Percentiles rank a stretch among this genome's conserved stretches.
Conservation (phyloP, 164 flowering plant genomes). For the Macadamia integrifolia region DNA sequence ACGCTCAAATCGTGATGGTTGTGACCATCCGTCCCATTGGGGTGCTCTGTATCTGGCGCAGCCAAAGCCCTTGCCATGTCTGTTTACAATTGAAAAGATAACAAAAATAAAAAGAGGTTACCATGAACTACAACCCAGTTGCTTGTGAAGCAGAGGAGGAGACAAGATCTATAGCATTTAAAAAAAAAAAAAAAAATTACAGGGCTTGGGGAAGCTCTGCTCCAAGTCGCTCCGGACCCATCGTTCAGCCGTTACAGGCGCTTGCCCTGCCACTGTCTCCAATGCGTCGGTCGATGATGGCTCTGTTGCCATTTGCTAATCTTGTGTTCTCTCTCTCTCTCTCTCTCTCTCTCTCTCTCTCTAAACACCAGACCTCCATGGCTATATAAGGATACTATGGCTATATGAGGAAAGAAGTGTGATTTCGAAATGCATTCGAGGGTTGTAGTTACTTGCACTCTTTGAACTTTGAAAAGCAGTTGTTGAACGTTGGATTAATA, state of each 20-base stretch:
- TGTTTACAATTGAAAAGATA: conserved; percentile 9
- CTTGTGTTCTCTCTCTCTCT: not conserved
- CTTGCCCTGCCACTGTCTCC: conserved; percentile 57
- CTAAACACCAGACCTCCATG: not conserved
- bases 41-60: conserved; percentile 58
- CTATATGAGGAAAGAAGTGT: too few species aligned
- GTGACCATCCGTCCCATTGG: conserved; percentile 62
- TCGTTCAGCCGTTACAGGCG: conserved; percentile 65
- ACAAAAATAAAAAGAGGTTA: not conserved
- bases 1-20: conserved; percentile 52
- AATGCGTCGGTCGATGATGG: not conserved
- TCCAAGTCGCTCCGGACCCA: conserved; percentile 59
- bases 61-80: conserved; percentile 77
- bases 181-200: conserved; percentile 25
- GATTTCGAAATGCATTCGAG: too few species aligned
- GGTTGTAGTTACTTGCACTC: not conserved
- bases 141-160: too few species aligned
- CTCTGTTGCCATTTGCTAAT: conserved; percentile 1
- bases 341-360: conserved; percentile 4
- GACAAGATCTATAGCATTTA: too few species aligned
- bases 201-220: conserved; percentile 58
- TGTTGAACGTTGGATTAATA: too few species aligned
- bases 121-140: not conserved
- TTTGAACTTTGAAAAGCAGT: too few species aligned
- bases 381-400: too few species aligned